Evolutionary conservation across 1,284 basidiomycete genomes (phyloP), one percentile per base, ranked within the genome.

Genomic region (Quambalaria eucalypti): DNA sequence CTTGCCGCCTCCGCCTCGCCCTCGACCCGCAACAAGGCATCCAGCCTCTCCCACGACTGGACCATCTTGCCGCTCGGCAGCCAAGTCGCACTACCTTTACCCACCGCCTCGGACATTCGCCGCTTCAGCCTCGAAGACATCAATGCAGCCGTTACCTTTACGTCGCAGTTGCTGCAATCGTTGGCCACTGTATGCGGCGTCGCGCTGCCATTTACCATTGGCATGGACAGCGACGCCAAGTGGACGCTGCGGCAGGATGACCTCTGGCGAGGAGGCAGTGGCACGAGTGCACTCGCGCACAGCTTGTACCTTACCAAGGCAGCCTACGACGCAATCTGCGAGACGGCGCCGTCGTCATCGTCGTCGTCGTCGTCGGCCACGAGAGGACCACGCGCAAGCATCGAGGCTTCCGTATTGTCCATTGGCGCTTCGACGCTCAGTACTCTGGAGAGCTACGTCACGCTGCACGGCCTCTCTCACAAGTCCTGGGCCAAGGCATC

Each of bases 131-230:
- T 64, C 29, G 62, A 66, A 6, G 47, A 52, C 2, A 59, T 66
- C 55, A 69, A 69, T 40, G 66, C 64, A 9, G 68, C 68, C 16
- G 54, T 65, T 25, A 57, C 57, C 19, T 57, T 64, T 42, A 55
- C 61, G 4, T 56, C 53, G 39, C 58, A 68, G 16, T 49, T 69
- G 28, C 38, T 69, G 9, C 61, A 65, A 12, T 51, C 66, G 12
- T 48, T 68, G 3, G 59, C 64, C 23, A 51, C 40, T 8, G 66
- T 66, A 26, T 62, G 68, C n/a, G 68, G 68, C 28, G 50, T 69
- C 6, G 28, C 57, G 16, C 42, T 69, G 51, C 68, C 68, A 9
- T 69, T 69, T 47, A 28, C 59, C 2, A 55, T 68, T 8, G 59
- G 54, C 28, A 54, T 58, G 46, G 23, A 39, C 14, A 56, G 63